Conservation (phyloP, 306 rosid genomes). For the Betula pendula region DNA sequence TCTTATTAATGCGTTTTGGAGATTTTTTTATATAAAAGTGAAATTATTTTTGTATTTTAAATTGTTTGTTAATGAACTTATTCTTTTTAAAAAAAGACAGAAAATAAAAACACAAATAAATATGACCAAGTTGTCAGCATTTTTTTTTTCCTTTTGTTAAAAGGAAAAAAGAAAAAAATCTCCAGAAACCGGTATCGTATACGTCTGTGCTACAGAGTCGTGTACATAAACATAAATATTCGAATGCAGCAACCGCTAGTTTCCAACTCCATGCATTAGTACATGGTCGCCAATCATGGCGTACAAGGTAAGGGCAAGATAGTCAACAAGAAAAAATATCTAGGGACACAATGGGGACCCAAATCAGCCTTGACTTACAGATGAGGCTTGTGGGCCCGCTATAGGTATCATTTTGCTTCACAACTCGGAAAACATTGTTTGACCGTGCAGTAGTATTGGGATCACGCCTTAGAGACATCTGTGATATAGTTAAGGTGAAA, state of each 20-base stretch:
- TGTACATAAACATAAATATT: background rate
- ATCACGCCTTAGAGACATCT: background rate
- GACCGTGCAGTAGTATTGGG: background rate
- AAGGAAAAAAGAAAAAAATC: background rate
- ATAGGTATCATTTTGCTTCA: too few relatives aligned
- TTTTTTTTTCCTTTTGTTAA: too few relatives aligned
- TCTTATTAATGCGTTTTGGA: too few relatives aligned
- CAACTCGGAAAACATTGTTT: background rate
- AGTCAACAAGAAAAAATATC: background rate
- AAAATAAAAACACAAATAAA: too few relatives aligned
- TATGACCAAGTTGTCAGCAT: too few relatives aligned
- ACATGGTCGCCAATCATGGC: slow-evolving; percentile 7
- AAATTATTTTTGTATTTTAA: too few relatives aligned
- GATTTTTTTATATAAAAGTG: too few relatives aligned
- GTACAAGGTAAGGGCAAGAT: slow-evolving; percentile 6
- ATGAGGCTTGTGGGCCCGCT: background rate
- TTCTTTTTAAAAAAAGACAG: too few relatives aligned
- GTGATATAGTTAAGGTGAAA: background rate
- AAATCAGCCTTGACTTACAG: background rate
- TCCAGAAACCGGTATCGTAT: slow-evolving; percentile 23
- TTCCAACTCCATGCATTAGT: background rate
- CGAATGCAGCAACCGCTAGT: background rate
- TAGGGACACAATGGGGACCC: slow-evolving; percentile 1
- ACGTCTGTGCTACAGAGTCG: slow-evolving; percentile 33
- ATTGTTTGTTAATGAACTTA: too few relatives aligned